A percentile compares a stretch with the other conserved stretches of the same genome.
Conservation (phyloP, 176 grass and related monocot genomes). For the Phyllostachys edulis region DNA sequence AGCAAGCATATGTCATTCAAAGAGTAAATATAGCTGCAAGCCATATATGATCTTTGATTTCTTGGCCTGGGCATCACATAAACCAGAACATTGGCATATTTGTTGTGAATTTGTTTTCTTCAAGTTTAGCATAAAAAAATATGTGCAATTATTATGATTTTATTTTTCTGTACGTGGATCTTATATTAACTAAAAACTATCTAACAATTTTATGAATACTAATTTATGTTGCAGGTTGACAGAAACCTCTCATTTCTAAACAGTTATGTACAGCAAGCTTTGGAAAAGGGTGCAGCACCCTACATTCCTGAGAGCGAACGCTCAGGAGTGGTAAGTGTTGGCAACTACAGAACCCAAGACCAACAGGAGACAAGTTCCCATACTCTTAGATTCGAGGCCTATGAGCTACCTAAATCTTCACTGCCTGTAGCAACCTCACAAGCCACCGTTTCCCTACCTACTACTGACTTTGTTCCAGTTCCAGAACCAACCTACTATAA, state of each 20-base stretch:
- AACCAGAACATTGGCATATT: neutral
- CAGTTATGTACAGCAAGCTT: slow-evolving; percentile 75
- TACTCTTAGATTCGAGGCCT: slow-evolving; percentile 91
- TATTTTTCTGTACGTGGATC: slow-evolving; percentile 16
- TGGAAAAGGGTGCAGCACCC: slow-evolving; percentile 81
- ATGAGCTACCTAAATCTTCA: slow-evolving; percentile 86
- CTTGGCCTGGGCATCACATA: neutral
- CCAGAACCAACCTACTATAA: slow-evolving; percentile 60
- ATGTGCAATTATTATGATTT: neutral
- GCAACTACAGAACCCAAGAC: slow-evolving; percentile 64
- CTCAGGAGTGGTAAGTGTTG: slow-evolving; percentile 54
- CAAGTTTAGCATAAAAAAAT: slow-evolving; percentile 3
- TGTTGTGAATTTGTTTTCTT: neutral
- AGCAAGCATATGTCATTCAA: neutral
- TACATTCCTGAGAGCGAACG: slow-evolving; percentile 85
- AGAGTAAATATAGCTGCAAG: neutral
- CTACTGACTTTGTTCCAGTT: slow-evolving; percentile 74
- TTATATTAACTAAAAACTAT: neutral
- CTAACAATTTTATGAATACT: neutral
- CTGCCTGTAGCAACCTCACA: slow-evolving; percentile 45
- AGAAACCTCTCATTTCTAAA: slow-evolving; percentile 74
- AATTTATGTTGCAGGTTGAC: slow-evolving; percentile 65
- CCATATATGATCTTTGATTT: neutral
- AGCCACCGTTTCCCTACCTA: slow-evolving; percentile 32
- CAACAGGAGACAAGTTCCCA: slow-evolving; percentile 75